These are phyloP conservation scores for Metschnikowia santaceciliae DNA, from an alignment of 805 yeast genomes.

Conservation along the genomic window DNA sequence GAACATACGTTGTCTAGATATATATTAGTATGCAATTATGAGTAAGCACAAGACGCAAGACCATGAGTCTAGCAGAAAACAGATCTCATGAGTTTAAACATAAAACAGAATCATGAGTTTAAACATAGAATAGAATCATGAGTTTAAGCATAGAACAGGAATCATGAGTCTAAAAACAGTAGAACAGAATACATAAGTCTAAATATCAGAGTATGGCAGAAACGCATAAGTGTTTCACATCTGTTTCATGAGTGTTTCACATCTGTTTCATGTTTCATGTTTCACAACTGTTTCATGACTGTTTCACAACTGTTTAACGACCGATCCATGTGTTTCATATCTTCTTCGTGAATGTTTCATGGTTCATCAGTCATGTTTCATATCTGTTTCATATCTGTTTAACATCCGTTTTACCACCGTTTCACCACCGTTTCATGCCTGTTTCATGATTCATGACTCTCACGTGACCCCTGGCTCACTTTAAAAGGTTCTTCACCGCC, in stretches of 20 bases:
- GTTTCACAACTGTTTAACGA: neutral
- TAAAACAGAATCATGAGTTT: too few species aligned
- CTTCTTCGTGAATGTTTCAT: neutral
- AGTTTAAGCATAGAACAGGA: too few species aligned
- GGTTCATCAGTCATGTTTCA: neutral
- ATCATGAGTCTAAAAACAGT: too few species aligned
- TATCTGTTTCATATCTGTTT: too few species aligned
- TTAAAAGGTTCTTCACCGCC: conserved; percentile 38
- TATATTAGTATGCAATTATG: neutral
- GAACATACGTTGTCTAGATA: neutral
- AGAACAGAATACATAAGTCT: too few species aligned
- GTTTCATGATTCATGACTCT: neutral
- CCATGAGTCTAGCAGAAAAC: too few species aligned
- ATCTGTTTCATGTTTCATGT: neutral
- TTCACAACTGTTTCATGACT: neutral
- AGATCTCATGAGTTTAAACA: too few species aligned
- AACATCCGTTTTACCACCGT: neutral
- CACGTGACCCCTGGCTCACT: conserved; percentile 10
- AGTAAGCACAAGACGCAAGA: neutral
- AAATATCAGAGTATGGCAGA: too few species aligned
- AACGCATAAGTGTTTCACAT: neutral
- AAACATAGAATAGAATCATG: too few species aligned
- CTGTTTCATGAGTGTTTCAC: neutral
- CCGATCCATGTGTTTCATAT: neutral
- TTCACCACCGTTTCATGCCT: neutral